Base-by-base conservation (phyloP, 345 rosid species). In the Boechera retrofracta region DNA sequence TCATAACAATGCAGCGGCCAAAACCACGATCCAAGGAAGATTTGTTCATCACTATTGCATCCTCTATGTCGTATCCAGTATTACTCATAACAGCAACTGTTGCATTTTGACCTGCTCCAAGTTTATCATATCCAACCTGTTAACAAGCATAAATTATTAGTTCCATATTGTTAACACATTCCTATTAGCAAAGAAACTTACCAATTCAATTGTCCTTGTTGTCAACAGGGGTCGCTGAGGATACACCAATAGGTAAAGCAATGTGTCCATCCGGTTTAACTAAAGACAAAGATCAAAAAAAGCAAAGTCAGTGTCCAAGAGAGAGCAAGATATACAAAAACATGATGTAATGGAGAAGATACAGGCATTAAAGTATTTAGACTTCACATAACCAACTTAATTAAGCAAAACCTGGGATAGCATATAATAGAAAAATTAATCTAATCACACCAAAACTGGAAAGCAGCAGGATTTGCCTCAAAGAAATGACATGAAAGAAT, bases 61-160 rank as follows among this genome's bases (percentile, higher is more conserved):
- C 98, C 81, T 94, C 98, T 81, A 92, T 94, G 84, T 94, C 98
- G 75, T 94, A 94, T 74, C 98, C 98, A 84, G 87, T 88, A 73
- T 89, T 86, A 82, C 98, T 92, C 92, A 90, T 92, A 49, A 94
- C 98, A 71, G 97, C 97, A 87, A 94, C 95, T 68, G 95, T 94
- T 65, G 98, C 98, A 87, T 94, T 94, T 81, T 94, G 97, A 79
- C 98, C 98, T 69, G 98, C 98, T 76, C 98, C 98, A 77, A 94
- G 98, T 81, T 94, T 92, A 82, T 94, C 98, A 61, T 88, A 94
- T 75, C 97, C 95, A 67, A 89, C 86, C 97, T 94, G 85, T 84
- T 76, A 82, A 71, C 7, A 64, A 75, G 51, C 41, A 72, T 42
- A 15, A 15, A 66, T 13, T 66, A 6, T 72, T 31, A 78, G 77